Percentiles rank a stretch among this genome's conserved stretches.
Conservation (phyloP, 108 stramenopile species). For the Aurantiochytrium sp. region DNA sequence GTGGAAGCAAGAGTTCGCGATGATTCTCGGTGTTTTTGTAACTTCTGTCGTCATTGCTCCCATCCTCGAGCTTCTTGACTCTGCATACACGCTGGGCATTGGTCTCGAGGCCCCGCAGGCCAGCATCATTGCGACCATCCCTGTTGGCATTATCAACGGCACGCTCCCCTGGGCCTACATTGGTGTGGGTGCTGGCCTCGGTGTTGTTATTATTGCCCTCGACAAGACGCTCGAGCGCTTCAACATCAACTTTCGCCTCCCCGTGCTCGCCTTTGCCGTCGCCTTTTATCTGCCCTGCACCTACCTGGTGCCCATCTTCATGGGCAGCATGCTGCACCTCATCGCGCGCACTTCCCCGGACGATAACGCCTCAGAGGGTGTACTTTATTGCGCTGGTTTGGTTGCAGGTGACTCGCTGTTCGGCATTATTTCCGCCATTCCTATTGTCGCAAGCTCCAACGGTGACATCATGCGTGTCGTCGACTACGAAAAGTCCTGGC, state of each 20-base stretch:
- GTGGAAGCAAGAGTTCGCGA: slow-evolving; percentile 8
- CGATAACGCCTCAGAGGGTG: not conserved
- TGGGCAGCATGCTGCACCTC: not conserved
- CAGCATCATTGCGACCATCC: not conserved
- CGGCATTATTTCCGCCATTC: not conserved
- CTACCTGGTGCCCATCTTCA: slow-evolving; percentile 1
- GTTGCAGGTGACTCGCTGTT: not conserved
- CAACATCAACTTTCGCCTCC: not conserved
- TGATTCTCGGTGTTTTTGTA: not conserved
- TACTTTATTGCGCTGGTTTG: not conserved
- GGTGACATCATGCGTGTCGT: not conserved
- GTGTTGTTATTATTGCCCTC: not conserved
- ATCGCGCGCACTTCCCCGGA: not conserved
- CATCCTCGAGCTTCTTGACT: not conserved
- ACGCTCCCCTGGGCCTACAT: not conserved
- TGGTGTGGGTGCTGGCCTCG: not conserved
- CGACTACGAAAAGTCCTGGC: not conserved
- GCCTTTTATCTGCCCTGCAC: not conserved
- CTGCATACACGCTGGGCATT: not conserved
- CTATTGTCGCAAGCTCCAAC: not conserved
- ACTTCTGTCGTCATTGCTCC: not conserved
- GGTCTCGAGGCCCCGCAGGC: slow-evolving; percentile 8
- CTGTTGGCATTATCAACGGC: slow-evolving; percentile 14
- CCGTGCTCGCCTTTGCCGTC: slow-evolving; percentile 2
- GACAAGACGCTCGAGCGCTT: not conserved